phyloP scores from a whole-genome alignment of 176 grass and related monocot species.

The Musa schizocarpa region DNA sequence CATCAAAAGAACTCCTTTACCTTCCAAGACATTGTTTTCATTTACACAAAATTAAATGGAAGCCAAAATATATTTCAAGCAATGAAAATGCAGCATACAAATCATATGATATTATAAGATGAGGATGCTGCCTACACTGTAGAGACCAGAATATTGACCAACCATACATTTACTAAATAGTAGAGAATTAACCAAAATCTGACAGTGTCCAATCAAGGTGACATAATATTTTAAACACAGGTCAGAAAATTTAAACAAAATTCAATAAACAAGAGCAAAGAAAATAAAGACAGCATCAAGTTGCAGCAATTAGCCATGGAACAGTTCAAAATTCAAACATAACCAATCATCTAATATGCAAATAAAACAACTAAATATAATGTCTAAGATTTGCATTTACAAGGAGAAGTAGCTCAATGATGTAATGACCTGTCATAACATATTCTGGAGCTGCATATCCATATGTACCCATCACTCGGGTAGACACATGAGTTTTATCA shows the following conservation, averaged over 20 bases:
- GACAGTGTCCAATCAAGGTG: too few species aligned
- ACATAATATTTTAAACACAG: too few species aligned
- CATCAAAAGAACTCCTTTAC: too few species aligned
- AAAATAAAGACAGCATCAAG: not conserved
- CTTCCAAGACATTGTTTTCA: too few species aligned
- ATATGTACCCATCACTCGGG: conserved; percentile 98
- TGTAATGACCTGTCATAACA: conserved; percentile 88
- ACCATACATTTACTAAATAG: too few species aligned
- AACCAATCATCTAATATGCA: not conserved
- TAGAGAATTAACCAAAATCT: too few species aligned
- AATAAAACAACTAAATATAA: not conserved
- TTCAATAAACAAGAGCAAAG: not conserved
- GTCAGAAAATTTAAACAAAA: not conserved
- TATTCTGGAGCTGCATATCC: conserved; percentile 99
- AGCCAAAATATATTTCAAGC: too few species aligned
- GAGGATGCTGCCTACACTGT: too few species aligned
- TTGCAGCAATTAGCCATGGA: not conserved
- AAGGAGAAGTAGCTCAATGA: not conserved
- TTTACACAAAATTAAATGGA: too few species aligned
- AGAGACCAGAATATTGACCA: too few species aligned
- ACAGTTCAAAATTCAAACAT: not conserved
- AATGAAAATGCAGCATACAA: too few species aligned
- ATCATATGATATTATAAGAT: too few species aligned
- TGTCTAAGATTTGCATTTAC: not conserved
- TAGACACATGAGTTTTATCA: conserved; percentile 99